phyloP scores from a whole-genome alignment of 257 asterid genomes.

The Penstemon eatonii region DNA sequence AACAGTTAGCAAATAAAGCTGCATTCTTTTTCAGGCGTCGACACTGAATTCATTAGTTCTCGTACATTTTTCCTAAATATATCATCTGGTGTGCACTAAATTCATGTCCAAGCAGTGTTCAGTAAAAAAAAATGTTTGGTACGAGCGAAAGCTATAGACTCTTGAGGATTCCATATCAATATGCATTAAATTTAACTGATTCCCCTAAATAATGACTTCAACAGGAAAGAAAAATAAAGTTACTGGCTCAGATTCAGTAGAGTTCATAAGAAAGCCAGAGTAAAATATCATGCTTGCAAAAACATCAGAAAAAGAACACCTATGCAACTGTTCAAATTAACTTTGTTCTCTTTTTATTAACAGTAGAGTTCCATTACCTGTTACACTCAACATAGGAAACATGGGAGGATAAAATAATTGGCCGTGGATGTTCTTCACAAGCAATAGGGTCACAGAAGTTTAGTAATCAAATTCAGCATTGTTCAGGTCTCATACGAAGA shows the following conservation, averaged over 20 bases:
- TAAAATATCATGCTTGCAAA: neutral
- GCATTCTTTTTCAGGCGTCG: conserved; percentile 14
- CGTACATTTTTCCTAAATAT: conserved; percentile 19
- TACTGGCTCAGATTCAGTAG: conserved; percentile 4
- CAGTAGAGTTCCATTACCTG: neutral
- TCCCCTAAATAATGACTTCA: neutral
- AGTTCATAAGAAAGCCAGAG: conserved; percentile 6
- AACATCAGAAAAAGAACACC: neutral
- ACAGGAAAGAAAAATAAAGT: neutral
- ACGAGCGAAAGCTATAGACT: neutral
- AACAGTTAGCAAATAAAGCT: conserved; percentile 19
- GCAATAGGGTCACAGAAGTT: neutral
- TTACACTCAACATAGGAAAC: neutral
- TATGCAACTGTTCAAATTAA: neutral
- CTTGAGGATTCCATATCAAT: neutral
- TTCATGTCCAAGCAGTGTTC: conserved; percentile 7
- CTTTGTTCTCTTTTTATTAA: neutral
- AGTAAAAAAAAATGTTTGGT: neutral
- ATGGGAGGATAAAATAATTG: conserved; percentile 5
- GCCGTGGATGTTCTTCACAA: neutral
- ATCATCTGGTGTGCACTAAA: neutral
- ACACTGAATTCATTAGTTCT: conserved; percentile 16
- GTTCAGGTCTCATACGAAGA: neutral
- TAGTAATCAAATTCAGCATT: conserved; percentile 9
- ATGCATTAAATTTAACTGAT: neutral